phyloP scores from a whole-genome alignment of 345 rosid genomes.

The Dipteronia dyeriana region DNA sequence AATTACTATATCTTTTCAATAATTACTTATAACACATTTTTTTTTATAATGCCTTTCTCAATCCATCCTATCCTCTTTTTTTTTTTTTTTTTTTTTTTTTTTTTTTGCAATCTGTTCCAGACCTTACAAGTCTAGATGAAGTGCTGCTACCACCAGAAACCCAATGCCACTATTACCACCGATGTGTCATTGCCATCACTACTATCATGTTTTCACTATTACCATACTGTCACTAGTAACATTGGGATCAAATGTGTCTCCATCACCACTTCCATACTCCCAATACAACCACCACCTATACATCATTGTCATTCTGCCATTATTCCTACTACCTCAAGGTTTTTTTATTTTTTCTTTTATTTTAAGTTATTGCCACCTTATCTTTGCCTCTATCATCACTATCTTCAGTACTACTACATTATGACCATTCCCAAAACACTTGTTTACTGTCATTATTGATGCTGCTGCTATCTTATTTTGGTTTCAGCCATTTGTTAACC shows the following conservation, averaged over 20 bases:
- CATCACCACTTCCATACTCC: not conserved
- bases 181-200: not conserved
- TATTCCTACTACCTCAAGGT: not conserved
- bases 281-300: not conserved
- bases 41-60: too few relatives aligned
- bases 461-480: too few relatives aligned
- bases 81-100: not conserved
- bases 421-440: not conserved
- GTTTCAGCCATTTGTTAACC: not conserved
- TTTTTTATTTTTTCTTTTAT: too few relatives aligned
- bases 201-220: not conserved
- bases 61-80: not conserved
- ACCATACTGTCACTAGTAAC: not conserved
- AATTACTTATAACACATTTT: not conserved
- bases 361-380: not conserved
- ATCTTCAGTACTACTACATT: not conserved
- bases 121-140: not conserved
- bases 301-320: not conserved
- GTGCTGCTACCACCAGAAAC: not conserved
- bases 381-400: not conserved
- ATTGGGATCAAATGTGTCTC: not conserved
- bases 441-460: not conserved
- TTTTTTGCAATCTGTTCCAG: not conserved
- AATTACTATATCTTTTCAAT: slow-evolving; percentile 5
- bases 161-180: not conserved